phyloP scores from a whole-genome alignment of 257 asterid genomes.

The Plantago elongata region DNA sequence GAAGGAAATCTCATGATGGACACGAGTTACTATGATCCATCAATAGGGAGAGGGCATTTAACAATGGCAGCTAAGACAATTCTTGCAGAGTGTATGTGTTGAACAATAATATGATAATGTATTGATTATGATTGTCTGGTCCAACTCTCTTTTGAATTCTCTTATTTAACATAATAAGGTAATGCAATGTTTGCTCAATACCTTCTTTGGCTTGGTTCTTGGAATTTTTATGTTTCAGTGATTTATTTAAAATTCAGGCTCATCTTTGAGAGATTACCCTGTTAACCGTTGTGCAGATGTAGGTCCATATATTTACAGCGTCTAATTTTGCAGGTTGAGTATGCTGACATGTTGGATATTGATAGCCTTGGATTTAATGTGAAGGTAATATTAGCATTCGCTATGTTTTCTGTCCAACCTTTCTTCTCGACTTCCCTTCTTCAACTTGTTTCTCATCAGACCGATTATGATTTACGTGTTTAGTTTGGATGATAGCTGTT shows the following conservation, averaged over 20 bases:
- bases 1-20: too few species aligned
- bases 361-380: constrained; percentile 93
- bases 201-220: not conserved
- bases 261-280: not conserved
- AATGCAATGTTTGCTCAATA: not conserved
- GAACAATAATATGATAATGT: too few species aligned
- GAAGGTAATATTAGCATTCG: constrained; percentile 46
- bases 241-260: constrained; percentile 2
- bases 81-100: too few species aligned
- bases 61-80: too few species aligned
- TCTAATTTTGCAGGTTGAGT: constrained; percentile 60
- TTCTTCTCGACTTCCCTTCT: not conserved
- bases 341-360: constrained; percentile 69
- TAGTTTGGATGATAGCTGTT: constrained; percentile 1
- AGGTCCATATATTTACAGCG: not conserved
- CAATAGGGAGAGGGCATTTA: too few species aligned
- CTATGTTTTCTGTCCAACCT: constrained; percentile 4
- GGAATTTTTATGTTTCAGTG: not conserved
- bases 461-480: not conserved
- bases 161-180: not conserved
- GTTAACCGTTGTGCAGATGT: not conserved
- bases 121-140: too few species aligned
- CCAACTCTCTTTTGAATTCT: constrained; percentile 4
- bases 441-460: constrained; percentile 8
- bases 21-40: too few species aligned